A percentile compares a stretch with the other conserved stretches of the same genome.
These are phyloP conservation scores for Erythrophleum ivorense DNA, from an alignment of 331 rosid genomes.

Conservation along the genomic window DNA sequence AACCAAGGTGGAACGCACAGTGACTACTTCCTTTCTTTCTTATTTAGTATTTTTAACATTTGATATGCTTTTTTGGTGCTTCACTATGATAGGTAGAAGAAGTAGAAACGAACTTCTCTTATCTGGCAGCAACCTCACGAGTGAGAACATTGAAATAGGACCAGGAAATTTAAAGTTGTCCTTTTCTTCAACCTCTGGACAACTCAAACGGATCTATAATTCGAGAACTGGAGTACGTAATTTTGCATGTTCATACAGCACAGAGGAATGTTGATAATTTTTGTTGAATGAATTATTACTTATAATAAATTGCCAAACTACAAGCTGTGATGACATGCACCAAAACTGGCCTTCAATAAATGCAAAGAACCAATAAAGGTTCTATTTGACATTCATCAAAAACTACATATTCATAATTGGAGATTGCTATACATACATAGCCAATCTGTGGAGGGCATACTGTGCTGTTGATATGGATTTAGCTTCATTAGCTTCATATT, in stretches of 20 bases:
- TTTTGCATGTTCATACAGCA: constrained; percentile 36
- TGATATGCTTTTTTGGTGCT: constrained; percentile 26
- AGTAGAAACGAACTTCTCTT: constrained; percentile 39
- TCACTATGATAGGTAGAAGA: constrained; percentile 50
- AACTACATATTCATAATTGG: no score
- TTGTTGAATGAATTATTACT: constrained; percentile 4
- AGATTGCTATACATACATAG: no score
- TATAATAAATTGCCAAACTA: constrained; percentile 15
- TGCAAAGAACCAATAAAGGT: neutral
- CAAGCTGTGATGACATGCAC: neutral
- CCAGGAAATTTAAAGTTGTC: constrained; percentile 85
- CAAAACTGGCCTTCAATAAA: neutral
- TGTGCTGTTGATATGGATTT: constrained; percentile 5
- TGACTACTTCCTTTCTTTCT: neutral
- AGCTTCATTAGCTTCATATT: constrained; percentile 30
- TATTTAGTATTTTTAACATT: neutral
- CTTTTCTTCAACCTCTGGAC: constrained; percentile 76
- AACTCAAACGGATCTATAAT: constrained; percentile 71
- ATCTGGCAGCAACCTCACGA: constrained; percentile 16
- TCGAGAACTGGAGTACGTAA: constrained; percentile 69
- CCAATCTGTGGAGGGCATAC: no score
- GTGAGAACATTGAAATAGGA: constrained; percentile 62
- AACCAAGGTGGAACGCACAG: neutral
- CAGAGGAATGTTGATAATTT: neutral
- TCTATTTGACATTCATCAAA: neutral